Evolutionary conservation across 352 stramenopile species (phyloP), one percentile per base, ranked within the genome.

Genomic region (Phytopythium ostracodes): DNA sequence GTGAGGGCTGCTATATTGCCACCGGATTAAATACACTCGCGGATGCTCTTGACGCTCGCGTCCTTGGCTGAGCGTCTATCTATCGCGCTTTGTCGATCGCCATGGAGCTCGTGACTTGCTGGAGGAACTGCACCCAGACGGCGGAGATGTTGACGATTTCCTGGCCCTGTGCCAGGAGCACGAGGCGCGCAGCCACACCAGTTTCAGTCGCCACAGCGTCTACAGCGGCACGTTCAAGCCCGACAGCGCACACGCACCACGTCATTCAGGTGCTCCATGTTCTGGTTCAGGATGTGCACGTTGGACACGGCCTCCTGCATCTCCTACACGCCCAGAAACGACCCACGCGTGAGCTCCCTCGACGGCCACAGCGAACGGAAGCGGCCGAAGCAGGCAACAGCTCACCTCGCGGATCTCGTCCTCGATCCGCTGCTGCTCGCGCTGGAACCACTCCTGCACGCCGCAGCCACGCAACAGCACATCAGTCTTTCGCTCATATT

Each of bases 261-360:
- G 38, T 93, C 84, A 51, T 93, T 91, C 24, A 91, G 65, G 53
- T 93, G 84, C 55, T 91, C 84, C 52, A 93, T 69, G 47, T 91
- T 91, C 60, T 91, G 84, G 61, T 81, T 89, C 33, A 91, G 62
- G 56, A 91, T 93, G 54, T 93, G 79, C 25, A 91, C 76, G 55
- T 91, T 91, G n/a, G 81, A 90, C 33, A 89, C 75, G 5, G 81
- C 82, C 63, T 91, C 84, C 60, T 93, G 82, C 68, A 91, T 84
- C 56, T 82, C 78, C 84, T 92, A 43, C n/a, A 14, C 60, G 17
- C 6, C 31, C 24, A 49, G 20, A 9, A 53, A n/a, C 40, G 56
- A 31, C 17, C 17, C 55, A 14, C 42, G 20, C 40, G 40, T 20
- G 1, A 20, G 40, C 7, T 9, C 40, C 22, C 15, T 17, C 9